Percentiles rank a stretch among this genome's conserved stretches.
Evolutionary conservation across 495 filamentous ascomycete genomes (phyloP).

Genomic region (Aspergillus baeticus): DNA sequence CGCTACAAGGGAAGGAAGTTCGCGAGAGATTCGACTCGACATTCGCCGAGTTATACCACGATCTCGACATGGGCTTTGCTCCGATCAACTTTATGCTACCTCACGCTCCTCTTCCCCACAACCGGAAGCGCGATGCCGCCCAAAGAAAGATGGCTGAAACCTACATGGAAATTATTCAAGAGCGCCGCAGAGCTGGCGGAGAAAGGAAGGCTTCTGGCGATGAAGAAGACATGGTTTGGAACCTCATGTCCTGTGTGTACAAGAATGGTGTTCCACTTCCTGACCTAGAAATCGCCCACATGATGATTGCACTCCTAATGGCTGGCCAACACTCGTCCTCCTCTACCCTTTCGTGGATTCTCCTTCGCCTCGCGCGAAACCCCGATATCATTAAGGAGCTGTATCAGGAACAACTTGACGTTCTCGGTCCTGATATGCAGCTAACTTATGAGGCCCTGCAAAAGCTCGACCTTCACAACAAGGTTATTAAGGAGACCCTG

Average conservation of each 20-base stretch:
- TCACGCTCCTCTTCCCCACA: constrained; percentile 61
- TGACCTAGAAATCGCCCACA: constrained; percentile 61
- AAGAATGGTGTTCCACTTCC: constrained; percentile 62
- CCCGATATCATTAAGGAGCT: constrained; percentile 60
- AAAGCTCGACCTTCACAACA: constrained; percentile 53
- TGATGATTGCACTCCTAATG: constrained; percentile 70
- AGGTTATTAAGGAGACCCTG: constrained; percentile 61
- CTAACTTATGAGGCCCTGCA: constrained; percentile 55
- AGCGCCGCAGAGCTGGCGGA: constrained; percentile 46
- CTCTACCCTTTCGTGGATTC: constrained; percentile 59
- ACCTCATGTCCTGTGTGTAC: constrained; percentile 62
- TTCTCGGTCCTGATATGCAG: constrained; percentile 50
- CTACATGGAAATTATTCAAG: constrained; percentile 59
- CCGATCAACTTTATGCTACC: constrained; percentile 68
- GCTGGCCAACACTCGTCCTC: constrained; percentile 65
- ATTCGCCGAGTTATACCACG: constrained; percentile 63
- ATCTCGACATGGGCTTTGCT: constrained; percentile 64
- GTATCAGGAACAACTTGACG: constrained; percentile 51
- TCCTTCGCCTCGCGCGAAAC: constrained; percentile 54
- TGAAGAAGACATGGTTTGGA: constrained; percentile 69
- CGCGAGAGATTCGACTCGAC: constrained; percentile 59
- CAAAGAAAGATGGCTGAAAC: constrained; percentile 56
- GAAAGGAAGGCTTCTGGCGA: constrained; percentile 43
- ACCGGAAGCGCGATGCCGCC: constrained; percentile 58
- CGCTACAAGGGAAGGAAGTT: constrained; percentile 64